Conservation (phyloP, 2,329 filamentous ascomycete species). For the Cordyceps tenuipes region DNA sequence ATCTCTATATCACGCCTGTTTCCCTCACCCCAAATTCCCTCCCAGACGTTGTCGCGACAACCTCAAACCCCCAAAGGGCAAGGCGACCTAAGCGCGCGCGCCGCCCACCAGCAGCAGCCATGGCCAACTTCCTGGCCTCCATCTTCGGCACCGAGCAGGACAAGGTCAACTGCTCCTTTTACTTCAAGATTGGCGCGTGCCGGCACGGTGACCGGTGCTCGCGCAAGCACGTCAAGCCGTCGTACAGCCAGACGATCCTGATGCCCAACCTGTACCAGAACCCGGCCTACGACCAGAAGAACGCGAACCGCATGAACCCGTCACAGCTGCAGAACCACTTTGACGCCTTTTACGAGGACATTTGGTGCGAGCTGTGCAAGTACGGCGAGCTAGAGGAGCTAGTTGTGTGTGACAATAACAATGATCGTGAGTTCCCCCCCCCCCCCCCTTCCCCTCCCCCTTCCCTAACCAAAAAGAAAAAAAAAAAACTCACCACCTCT, state of each 20-base stretch:
- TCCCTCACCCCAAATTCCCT: too few species aligned
- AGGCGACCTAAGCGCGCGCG: neutral
- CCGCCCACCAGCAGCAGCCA: conserved; percentile 28
- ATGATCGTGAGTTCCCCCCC: conserved; percentile 63
- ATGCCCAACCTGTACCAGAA: conserved; percentile 99
- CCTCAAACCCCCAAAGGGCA: neutral
- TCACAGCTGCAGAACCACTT: conserved; percentile 98
- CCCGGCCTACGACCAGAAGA: conserved; percentile 87
- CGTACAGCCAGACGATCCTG: conserved; percentile 94
- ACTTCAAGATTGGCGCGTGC: conserved; percentile 95
- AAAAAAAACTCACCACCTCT: neutral
- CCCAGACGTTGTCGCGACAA: neutral
- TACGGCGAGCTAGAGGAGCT: conserved; percentile 97
- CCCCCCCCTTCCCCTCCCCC: neutral
- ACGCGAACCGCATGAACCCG: conserved; percentile 78
- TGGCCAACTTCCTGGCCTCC: conserved; percentile 98
- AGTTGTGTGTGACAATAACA: conserved; percentile 98
- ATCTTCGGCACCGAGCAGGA: conserved; percentile 99
- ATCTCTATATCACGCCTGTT: neutral
- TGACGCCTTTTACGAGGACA: conserved; percentile 98
- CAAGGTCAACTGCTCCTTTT: conserved; percentile 99
- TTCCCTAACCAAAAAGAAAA: too few species aligned
- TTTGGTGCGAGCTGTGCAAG: conserved; percentile 99
- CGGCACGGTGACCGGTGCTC: conserved; percentile 97
- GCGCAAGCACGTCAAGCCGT: conserved; percentile 97